Base-by-base conservation (phyloP, 441 rosid species). In the Corymbia citriodora region DNA sequence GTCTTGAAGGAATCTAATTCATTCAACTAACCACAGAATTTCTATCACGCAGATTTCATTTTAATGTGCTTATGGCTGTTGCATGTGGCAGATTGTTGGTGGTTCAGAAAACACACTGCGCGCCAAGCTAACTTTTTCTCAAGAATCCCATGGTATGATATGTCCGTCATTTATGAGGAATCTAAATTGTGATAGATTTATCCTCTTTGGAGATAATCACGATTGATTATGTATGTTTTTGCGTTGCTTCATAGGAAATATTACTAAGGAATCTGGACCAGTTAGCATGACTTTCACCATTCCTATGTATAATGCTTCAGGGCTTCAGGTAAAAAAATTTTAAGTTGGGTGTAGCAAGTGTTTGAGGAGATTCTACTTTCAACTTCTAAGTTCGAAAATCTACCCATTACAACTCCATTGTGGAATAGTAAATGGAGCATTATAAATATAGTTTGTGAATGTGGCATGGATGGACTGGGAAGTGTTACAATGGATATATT, bases 251-350 rank as follows among this genome's bases (percentile, higher is more conserved):
- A 65, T 92, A 98, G 99, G 98, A 90, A 98, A 98, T 92, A 95
- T 98, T 90, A 95, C 97, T 7, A 97, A 96, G 93, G 99, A 98
- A 94, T 95, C 97, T 93, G 99, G 99, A 91, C 99, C 99, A 10
- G 98, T 98, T 54, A 98, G 98, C 96, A 96, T 97, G 99, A 98
- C 97, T 25, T 98, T 98, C 95, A 96, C 97, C 6, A 97, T 98
- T 92, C 99, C 99, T 4, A 98, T 97, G 99, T 96, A 96, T 94
- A 98, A 97, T 94, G 96, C 93, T 91, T 98, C 99, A 57, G 94
- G 93, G 91, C 97, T 98, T 91, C 99, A 98, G 98, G 99, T 97
- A 95, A 87, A 87, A 91, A 40, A 13, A 23, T 79, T n/a, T 45
- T 23, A 13, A 79, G 52, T 23, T 23, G 85, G 53, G 85, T 79